Percentiles rank a stretch among this genome's conserved stretches.
These are phyloP conservation scores for Aspergillus phoenicis DNA, from an alignment of 2,329 filamentous ascomycete genomes.

Conservation along the genomic window DNA sequence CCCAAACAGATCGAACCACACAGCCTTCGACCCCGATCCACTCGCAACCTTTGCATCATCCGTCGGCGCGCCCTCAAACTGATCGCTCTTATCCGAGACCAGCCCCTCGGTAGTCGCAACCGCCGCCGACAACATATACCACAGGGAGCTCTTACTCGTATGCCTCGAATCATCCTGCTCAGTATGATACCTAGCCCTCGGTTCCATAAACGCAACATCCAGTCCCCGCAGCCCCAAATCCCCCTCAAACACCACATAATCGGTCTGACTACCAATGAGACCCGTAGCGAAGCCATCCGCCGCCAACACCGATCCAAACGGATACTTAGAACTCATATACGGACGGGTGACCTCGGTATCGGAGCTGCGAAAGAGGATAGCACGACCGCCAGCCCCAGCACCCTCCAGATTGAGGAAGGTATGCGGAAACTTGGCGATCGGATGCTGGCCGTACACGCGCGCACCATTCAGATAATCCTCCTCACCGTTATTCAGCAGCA, in stretches of 20 bases:
- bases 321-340: slow-evolving; percentile 71
- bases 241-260: slow-evolving; percentile 81
- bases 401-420: slow-evolving; percentile 95
- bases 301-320: slow-evolving; percentile 80
- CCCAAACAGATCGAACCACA: slow-evolving; percentile 95
- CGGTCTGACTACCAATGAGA: slow-evolving; percentile 80
- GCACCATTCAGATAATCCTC: slow-evolving; percentile 91
- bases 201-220: slow-evolving; percentile 88
- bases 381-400: slow-evolving; percentile 85
- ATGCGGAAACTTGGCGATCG: slow-evolving; percentile 75
- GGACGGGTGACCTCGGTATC: slow-evolving; percentile 82
- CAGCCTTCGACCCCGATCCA: slow-evolving; percentile 67
- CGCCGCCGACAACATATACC: slow-evolving; percentile 92
- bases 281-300: slow-evolving; percentile 81
- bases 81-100: slow-evolving; percentile 66
- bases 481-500: slow-evolving; percentile 92
- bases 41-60: slow-evolving; percentile 66
- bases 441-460: slow-evolving; percentile 79
- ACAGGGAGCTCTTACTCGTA: slow-evolving; percentile 67
- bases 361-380: slow-evolving; percentile 82
- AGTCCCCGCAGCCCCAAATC: slow-evolving; percentile 80
- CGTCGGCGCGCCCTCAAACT: slow-evolving; percentile 63
- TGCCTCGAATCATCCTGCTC: slow-evolving; percentile 83
- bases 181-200: slow-evolving; percentile 86
- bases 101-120: slow-evolving; percentile 73